Evolutionary conservation across 306 rosid species (phyloP), one percentile per base, ranked within the genome.

Genomic region (Fragaria nilgerrensis): DNA sequence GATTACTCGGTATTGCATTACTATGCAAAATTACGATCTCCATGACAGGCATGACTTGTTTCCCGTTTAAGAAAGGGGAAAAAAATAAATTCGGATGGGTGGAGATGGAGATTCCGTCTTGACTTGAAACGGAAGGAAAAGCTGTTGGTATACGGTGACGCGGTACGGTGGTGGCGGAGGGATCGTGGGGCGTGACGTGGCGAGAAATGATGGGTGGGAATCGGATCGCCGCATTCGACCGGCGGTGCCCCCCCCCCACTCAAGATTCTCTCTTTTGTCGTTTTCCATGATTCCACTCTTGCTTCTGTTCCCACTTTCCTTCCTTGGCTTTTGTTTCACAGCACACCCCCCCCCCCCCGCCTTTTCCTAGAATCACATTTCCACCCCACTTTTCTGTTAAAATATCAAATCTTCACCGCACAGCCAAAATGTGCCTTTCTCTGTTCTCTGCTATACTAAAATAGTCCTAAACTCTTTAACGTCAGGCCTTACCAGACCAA

Each of bases 161-260:
- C 11, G 36, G 23, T 52, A 37, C 39, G 52, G 23, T 15, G 62
- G 50, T 62, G 52, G 27, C 43, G 39, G 39, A 36, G 39, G 39
- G 39, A 4, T 36, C 6, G 39, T 39, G 43, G 9, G 43, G 1
- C 72, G 61, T 76, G 81, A 90, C 78, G 85, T 84, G 88, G 77
- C 64, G 32, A n/a, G 27, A 29, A 34, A 34, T 65, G 66, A 49
- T 72, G 67, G 39, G 62, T 8, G 20, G 64, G 89, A 87, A 77
- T 79, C 96, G 58, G 68, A 83, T 89, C 88, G 90, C 93, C 89
- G 87, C 96, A 82, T 84, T 81, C 88, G 34, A 72, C 13, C 76
- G 88, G 80, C 79, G 80, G 80, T 84, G 81, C 64, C 81, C 82
- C 72, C 29, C 29, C 59, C 2, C 53, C 17, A 43, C 47, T 39